Evolutionary conservation across 1,284 basidiomycete genomes (phyloP), one percentile per base, ranked within the genome.

Genomic region (Stereum hirsutum): DNA sequence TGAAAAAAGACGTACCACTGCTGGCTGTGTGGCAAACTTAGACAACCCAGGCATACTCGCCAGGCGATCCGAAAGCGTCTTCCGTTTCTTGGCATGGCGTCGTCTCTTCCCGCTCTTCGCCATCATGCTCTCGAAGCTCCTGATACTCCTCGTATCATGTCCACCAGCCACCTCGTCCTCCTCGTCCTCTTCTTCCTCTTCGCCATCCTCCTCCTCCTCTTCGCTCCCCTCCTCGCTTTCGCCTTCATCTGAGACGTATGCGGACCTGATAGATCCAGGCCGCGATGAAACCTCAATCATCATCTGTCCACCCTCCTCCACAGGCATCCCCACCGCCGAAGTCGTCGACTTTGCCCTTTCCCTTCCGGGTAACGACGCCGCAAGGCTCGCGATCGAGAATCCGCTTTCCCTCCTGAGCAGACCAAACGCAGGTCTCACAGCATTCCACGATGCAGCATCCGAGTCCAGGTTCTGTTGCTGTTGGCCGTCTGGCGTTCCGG

Each of bases 91-190:
- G 37, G 46, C 53, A 40, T 41, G 50, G 44, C 53, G 54, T 45
- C 51, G 55, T 46, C 53, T 54, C 39, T 53, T 48, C 45, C 54
- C 59, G n/a, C n/a, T n/a, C 53, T 50, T 60, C 50, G 55, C 79
- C 70, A 88, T 68, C 84, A 89, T 88, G 52, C 76, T 88, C 63
- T 85, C 84, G 53, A 91, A 89, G 56, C 83, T 89, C 50, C 74
- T 67, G 44, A 89, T 88, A 53, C 84, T 88, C 61, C 78, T 70
- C 36, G 74, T 55, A 57, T 84, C 78, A 41, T 69, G 64, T 19
- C 57, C 72, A 8, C 57, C 72, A 8, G 58, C 63, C 19, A 56
- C 62, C 20, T 63, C 64, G 24, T 61, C 64, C 3, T 63, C 62
- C 10, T 64, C 58, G 10, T 65, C 60, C 7, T 63, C 50, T 23